A percentile compares a stretch with the other conserved stretches of the same genome.
These are phyloP conservation scores for Penicillium palitans DNA, from an alignment of 2,329 filamentous ascomycete species.

Conservation along the genomic window DNA sequence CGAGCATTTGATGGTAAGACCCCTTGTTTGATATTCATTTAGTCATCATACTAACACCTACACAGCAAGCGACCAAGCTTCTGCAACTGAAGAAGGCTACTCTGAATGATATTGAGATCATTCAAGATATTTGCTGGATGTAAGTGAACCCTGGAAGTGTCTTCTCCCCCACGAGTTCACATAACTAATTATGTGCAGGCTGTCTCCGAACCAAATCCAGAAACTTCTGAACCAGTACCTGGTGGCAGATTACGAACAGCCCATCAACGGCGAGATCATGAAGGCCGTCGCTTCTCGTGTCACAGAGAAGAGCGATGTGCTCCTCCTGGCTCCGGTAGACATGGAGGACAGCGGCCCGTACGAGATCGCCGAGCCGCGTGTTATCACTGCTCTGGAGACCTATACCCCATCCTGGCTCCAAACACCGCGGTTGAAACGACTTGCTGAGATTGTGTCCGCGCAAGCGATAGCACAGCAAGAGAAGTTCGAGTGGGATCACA, in stretches of 20 bases:
- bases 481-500: slow-evolving; percentile 61
- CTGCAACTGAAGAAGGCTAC: slow-evolving; percentile 98
- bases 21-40: neutral
- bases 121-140: slow-evolving; percentile 99
- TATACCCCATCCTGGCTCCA: slow-evolving; percentile 98
- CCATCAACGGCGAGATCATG: slow-evolving; percentile 99
- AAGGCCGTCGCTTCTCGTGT: slow-evolving; percentile 96
- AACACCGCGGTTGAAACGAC: slow-evolving; percentile 88
- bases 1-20: slow-evolving; percentile 88
- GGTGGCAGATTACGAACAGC: slow-evolving; percentile 97
- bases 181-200: slow-evolving; percentile 52
- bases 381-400: slow-evolving; percentile 94
- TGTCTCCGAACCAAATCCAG: slow-evolving; percentile 98
- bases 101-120: slow-evolving; percentile 98
- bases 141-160: slow-evolving; percentile 54
- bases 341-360: slow-evolving; percentile 99
- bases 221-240: slow-evolving; percentile 98
- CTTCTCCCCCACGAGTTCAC: neutral
- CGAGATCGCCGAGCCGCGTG: slow-evolving; percentile 94
- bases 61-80: slow-evolving; percentile 92
- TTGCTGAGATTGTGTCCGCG: slow-evolving; percentile 96
- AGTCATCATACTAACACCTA: slow-evolving; percentile 14
- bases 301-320: slow-evolving; percentile 96
- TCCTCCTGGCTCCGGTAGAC: slow-evolving; percentile 90
- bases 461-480: slow-evolving; percentile 96